phyloP scores from a whole-genome alignment of 768 basidiomycete genomes.

The Cystofilobasidium capitatum region DNA sequence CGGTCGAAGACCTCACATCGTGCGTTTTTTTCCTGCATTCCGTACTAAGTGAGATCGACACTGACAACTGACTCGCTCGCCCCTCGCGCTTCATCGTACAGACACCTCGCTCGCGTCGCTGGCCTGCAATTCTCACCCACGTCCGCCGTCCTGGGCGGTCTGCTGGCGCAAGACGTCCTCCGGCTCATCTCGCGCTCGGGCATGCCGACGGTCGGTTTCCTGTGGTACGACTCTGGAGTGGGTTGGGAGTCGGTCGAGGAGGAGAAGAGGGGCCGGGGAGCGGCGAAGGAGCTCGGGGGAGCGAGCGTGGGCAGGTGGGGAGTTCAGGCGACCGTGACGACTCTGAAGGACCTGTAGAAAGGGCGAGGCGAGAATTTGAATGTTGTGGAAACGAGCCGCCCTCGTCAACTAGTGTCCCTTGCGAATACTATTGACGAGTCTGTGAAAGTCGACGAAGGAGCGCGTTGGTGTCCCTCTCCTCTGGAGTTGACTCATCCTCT shows the following conservation, averaged over 20 bases:
- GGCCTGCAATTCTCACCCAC: conserved; percentile 61
- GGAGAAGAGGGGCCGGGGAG: neutral
- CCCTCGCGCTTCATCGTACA: conserved; percentile 34
- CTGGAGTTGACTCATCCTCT: no score
- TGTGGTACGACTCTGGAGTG: conserved; percentile 2
- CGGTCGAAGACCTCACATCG: neutral
- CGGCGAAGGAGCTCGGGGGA: neutral
- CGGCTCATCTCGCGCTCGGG: conserved; percentile 1
- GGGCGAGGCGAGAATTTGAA: no score
- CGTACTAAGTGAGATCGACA: no score
- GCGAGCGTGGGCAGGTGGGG: neutral
- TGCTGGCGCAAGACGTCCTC: conserved; percentile 88
- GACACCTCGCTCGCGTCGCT: conserved; percentile 31
- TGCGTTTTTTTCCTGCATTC: neutral
- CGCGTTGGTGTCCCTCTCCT: no score
- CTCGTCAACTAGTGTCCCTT: no score
- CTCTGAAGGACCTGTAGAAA: neutral
- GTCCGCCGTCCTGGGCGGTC: conserved; percentile 87
- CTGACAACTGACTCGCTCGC: neutral
- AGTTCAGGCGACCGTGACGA: neutral
- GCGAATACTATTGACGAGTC: no score
- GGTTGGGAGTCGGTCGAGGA: neutral
- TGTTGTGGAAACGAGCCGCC: no score
- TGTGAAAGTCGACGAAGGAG: no score
- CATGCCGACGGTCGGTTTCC: conserved; percentile 1